Evolutionary conservation across 139 green algal genomes (phyloP), one percentile per base, ranked within the genome.

Genomic region (Chlorella sp.): DNA sequence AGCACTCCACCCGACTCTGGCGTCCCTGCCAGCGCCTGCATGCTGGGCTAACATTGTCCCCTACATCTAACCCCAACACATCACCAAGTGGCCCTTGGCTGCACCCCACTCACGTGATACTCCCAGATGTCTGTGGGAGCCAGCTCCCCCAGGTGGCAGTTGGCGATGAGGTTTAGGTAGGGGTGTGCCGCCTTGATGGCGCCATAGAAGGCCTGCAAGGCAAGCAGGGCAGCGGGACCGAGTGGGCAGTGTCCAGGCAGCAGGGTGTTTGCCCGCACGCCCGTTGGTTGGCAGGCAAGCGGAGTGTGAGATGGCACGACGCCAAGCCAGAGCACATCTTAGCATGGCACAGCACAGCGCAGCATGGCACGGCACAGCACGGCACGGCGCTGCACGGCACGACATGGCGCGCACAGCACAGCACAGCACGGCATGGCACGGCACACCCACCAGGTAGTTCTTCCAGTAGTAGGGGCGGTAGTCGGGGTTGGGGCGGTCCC

Each of bases 91-190:
- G n/a, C 48, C 48, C 48, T 9, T 57, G 48, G 48, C 48, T 57
- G 48, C 48, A 5, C 48, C 48, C n/a, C n/a, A 53, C 34, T 30
- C 75, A 81, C 75, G 32, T 81, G 75, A 34, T 81, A 89, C 30
- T 69, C 85, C 40, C 42, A 83, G 30, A 48, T n/a, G 78, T 82
- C 87, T 18, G 83, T 92, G 32, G 93, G 93, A 1, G 86, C 93
- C 18, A 92, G 82, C 1, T 64, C 11, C 48, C 91, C 90, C 86
- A 96, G 91, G 91, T 95, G 85, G 86, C 94, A 96, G 89, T 96
- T 95, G 88, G 90, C 81, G 24, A 96, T 93, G 37, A 96, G 92
- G 40, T 86, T 16, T 34, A 81, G 75, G 75, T 92, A 64, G 3
- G 93, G 92, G 89, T 95, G 93, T 66, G 32, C 30, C 0, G 77